Evolutionary conservation across 2,329 filamentous ascomycete species (phyloP), one percentile per base, ranked within the genome.

Genomic region (Aspergillus sp.): DNA sequence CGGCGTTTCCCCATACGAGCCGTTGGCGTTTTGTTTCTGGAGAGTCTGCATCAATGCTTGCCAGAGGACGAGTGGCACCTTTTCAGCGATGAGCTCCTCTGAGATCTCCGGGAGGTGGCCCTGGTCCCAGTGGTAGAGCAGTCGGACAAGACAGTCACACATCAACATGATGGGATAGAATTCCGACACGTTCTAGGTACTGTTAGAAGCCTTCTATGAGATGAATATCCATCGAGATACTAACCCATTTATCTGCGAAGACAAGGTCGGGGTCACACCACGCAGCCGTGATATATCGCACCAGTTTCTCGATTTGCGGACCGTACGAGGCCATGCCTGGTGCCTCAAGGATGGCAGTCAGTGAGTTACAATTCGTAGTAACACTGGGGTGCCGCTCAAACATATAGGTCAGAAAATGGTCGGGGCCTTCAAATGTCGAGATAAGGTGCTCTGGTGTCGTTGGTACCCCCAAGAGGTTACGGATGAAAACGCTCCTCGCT

Each of bases 291-390:
- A 38, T 38, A 38, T 38, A 38, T 17, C 35, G 14, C 14, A 17
- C 16, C 9, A 38, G 3, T 13, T 38, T 38, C 35, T 38, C 35
- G 13, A 38, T 38, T 17, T 38, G 35, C 13, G 35, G 7, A 13
- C 35, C 35, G 13, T 38, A 38, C 16, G 35, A 17, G 14, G 35
- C 13, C 14, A 38, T 17, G 16, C 16, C 35, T 17, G 35, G 35
- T 17, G 35, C 14, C 35, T 38, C 35, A 9, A 38, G 35, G 35
- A 38, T 38, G 16, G 26, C 43, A 14, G 30, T 16, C 22, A 47
- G 30, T 6, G 20, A 19, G 35, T 51, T 51, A n/a, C 49, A 47
- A 19, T 51, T 51, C 22, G 49, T 43, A 8, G 38, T 41, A 14
- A 51, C 36, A 13, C 41, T 32, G 6, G 43, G 43, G 9, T 45